A percentile compares a stretch with the other conserved stretches of the same genome.
These are phyloP conservation scores for Hansenula anomala DNA, from an alignment of 1,139 yeast genomes.

Conservation along the genomic window DNA sequence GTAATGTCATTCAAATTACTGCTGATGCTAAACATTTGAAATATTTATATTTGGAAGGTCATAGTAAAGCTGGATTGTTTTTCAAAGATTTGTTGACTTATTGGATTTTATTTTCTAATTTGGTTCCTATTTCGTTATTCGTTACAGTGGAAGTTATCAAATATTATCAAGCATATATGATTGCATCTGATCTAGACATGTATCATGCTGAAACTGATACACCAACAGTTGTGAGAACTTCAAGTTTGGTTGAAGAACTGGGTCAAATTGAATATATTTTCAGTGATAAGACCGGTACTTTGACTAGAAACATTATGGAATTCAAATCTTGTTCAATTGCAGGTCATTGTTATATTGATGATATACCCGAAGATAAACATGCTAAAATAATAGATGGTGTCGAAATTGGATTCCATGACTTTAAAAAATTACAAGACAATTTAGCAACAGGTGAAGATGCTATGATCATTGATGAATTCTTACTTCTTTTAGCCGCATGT, in stretches of 20 bases:
- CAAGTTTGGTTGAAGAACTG: conserved; percentile 90
- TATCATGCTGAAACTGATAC: conserved; percentile 85
- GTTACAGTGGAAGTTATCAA: conserved; percentile 95
- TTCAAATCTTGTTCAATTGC: conserved; percentile 93
- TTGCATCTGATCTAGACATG: conserved; percentile 90
- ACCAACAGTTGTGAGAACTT: conserved; percentile 92
- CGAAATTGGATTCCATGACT: conserved; percentile 76
- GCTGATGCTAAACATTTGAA: conserved; percentile 48
- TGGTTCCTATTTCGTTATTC: conserved; percentile 92
- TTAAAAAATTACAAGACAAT: conserved; percentile 56
- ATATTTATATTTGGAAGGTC: conserved; percentile 67
- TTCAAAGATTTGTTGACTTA: conserved; percentile 86
- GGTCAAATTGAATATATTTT: conserved; percentile 95
- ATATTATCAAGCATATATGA: conserved; percentile 91
- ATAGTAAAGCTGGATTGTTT: conserved; percentile 65
- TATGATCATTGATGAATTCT: conserved; percentile 71
- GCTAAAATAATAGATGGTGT: conserved; percentile 72
- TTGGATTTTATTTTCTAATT: conserved; percentile 93
- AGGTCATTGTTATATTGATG: conserved; percentile 83
- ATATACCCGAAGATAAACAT: conserved; percentile 85
- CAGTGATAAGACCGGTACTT: conserved; percentile 95
- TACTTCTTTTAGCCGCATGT: conserved; percentile 84
- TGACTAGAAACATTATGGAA: conserved; percentile 94
- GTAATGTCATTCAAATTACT: conserved; percentile 73
- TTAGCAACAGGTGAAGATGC: conserved; percentile 47